Evolutionary conservation across 2,329 filamentous ascomycete species (phyloP).

Genomic region (Claviceps pusilla): DNA sequence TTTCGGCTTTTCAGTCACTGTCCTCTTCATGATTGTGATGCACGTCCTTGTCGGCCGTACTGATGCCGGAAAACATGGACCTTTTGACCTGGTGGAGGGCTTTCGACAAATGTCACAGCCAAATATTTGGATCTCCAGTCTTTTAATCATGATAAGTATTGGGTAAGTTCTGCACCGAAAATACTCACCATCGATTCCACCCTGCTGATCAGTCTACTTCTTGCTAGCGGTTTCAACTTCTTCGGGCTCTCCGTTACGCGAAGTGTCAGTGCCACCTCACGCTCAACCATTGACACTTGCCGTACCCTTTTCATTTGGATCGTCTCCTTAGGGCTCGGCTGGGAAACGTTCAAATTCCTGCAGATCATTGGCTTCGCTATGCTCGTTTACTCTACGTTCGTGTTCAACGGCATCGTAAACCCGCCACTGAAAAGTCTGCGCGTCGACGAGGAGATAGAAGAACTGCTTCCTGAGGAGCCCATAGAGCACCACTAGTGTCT

Average conservation of each 20-base stretch:
- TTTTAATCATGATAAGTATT: constrained; percentile 95
- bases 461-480: constrained; percentile 66
- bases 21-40: constrained; percentile 63
- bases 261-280: constrained; percentile 75
- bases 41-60: constrained; percentile 66
- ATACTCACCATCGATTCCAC: background rate
- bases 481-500: constrained; percentile 48
- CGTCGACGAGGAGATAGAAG: constrained; percentile 37
- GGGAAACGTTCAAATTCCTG: constrained; percentile 96
- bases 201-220: constrained; percentile 9
- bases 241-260: constrained; percentile 91
- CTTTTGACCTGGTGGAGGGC: constrained; percentile 82
- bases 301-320: constrained; percentile 97
- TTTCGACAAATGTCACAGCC: constrained; percentile 62
- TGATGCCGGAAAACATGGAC: constrained; percentile 57
- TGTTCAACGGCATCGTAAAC: constrained; percentile 88
- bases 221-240: constrained; percentile 81
- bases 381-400: constrained; percentile 88
- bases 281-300: constrained; percentile 94
- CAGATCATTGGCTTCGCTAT: constrained; percentile 80
- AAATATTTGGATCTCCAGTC: constrained; percentile 57
- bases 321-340: constrained; percentile 78
- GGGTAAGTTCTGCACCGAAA: constrained; percentile 40
- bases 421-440: constrained; percentile 61
- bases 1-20: constrained; percentile 73